These are phyloP conservation scores for Gastrolobium bilobum DNA, from an alignment of 306 rosid genomes.

Conservation along the genomic window DNA sequence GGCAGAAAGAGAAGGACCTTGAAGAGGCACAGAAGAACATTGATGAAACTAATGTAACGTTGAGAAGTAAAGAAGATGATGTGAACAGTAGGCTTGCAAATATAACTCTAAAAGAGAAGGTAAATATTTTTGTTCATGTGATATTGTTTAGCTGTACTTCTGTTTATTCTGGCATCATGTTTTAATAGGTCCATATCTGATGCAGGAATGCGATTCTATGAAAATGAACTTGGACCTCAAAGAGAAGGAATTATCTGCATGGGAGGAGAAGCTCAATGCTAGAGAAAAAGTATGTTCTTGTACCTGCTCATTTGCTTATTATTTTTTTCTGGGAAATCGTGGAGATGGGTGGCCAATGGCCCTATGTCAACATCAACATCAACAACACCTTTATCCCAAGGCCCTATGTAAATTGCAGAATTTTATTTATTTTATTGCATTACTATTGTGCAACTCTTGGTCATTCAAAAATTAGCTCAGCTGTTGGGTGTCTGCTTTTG, in stretches of 20 bases:
- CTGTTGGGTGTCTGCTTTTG: conserved; percentile 27
- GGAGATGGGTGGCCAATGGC: not conserved
- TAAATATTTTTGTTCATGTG: conserved; percentile 44
- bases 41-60: conserved; percentile 65
- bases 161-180: conserved; percentile 26
- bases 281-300: conserved; percentile 77
- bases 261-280: conserved; percentile 79
- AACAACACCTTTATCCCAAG: too few relatives aligned
- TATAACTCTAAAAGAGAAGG: conserved; percentile 84
- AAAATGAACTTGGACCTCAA: conserved; percentile 67
- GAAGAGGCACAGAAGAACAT: conserved; percentile 86
- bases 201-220: conserved; percentile 82
- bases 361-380: too few relatives aligned
- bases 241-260: conserved; percentile 76
- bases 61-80: conserved; percentile 89
- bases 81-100: conserved; percentile 71
- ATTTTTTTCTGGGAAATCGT: conserved; percentile 23
- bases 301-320: conserved; percentile 11
- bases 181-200: conserved; percentile 40
- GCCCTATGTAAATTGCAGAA: not conserved
- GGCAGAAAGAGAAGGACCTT: conserved; percentile 86
- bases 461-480: conserved; percentile 4
- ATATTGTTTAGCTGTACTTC: conserved; percentile 3
- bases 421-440: conserved; percentile 7
- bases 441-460: conserved; percentile 15